These are phyloP conservation scores for Saccharomyces hybrid DNA, from an alignment of 1,139 yeast species.

Conservation along the genomic window DNA sequence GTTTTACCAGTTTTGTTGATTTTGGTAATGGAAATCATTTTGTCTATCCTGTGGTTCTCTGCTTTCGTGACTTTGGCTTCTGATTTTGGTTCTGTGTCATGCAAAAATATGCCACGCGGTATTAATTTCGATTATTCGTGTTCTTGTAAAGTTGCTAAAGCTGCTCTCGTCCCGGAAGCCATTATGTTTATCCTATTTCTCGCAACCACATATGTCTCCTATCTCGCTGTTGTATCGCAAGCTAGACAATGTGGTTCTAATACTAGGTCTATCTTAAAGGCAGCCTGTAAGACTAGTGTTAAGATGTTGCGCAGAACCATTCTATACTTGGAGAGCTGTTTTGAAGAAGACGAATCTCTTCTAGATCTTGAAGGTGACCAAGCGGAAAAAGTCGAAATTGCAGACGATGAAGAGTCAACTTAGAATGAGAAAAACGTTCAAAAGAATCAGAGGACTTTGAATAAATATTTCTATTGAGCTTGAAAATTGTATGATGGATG, in stretches of 20 bases:
- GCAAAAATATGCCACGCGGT: background rate
- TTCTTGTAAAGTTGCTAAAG: background rate
- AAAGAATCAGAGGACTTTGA: background rate
- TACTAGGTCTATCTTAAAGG: background rate
- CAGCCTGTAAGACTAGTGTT: background rate
- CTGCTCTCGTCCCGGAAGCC: background rate
- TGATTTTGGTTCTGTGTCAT: background rate
- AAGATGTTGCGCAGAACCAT: background rate
- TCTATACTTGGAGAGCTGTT: background rate
- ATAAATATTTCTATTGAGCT: background rate
- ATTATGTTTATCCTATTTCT: background rate
- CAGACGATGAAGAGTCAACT: background rate
- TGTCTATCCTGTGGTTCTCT: background rate
- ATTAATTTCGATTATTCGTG: background rate
- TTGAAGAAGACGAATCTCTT: background rate
- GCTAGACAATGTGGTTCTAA: background rate
- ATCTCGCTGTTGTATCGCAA: background rate
- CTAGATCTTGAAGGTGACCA: background rate
- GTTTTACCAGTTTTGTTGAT: background rate
- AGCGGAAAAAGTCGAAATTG: background rate
- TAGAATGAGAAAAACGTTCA: background rate
- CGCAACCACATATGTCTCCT: background rate
- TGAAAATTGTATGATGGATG: too few relatives aligned
- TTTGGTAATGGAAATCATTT: background rate
- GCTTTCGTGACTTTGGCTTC: background rate